phyloP scores from a whole-genome alignment of 2,329 filamentous ascomycete species.

The Fusarium ambrosium region DNA sequence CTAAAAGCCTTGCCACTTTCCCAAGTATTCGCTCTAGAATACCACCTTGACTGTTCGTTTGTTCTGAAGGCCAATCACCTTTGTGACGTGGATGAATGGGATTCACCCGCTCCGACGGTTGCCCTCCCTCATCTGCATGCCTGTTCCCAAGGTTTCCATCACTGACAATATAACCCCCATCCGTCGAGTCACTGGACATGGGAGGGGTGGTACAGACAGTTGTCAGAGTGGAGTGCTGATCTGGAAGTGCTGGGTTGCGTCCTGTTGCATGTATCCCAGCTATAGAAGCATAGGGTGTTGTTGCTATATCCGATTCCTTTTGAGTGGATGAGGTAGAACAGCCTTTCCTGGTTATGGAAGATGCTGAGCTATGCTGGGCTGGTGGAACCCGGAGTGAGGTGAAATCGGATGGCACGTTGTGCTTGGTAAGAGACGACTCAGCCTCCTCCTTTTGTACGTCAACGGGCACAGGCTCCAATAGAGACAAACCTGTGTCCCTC shows the following conservation, averaged over 20 bases:
- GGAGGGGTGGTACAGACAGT: neutral
- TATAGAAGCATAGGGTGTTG: neutral
- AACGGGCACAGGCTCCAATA: neutral
- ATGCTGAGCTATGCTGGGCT: neutral
- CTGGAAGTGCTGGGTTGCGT: no score
- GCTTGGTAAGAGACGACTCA: neutral
- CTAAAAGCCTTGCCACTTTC: neutral
- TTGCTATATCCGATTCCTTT: neutral
- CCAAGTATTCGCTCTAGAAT: neutral
- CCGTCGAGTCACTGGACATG: neutral
- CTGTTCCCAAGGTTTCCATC: neutral
- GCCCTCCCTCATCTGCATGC: neutral
- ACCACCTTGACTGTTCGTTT: neutral
- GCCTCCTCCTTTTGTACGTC: neutral
- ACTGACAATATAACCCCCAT: neutral
- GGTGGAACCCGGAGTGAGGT: neutral
- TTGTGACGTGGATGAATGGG: neutral
- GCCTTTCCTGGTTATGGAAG: no score
- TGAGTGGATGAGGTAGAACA: neutral
- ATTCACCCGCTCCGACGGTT: neutral
- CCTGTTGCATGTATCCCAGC: neutral
- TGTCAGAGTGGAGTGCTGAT: no score
- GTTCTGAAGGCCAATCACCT: neutral
- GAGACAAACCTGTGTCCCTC: neutral
- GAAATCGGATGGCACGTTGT: neutral